Base-by-base conservation (phyloP, 345 rosid species). In the Syzygium aqueum region DNA sequence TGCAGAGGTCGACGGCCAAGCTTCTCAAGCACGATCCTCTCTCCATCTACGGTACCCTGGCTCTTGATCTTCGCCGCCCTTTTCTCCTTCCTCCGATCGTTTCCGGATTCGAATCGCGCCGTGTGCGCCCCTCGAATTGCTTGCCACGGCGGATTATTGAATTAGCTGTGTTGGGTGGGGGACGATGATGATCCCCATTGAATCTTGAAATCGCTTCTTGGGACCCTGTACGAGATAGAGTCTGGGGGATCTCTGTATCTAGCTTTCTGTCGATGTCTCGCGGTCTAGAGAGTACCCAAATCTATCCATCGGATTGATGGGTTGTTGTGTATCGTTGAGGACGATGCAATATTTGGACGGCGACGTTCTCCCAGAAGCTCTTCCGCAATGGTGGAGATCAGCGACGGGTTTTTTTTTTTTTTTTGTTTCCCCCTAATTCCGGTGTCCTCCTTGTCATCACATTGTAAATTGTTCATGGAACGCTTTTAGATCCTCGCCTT, bases 11-110 rank as follows among this genome's bases (percentile, higher is more conserved):
- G 15, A 92, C 97, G 54, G 87, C 98, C 52, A 95, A 97, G 92
- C 89, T 95, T 88, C 90, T 95, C 93, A 97, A 94, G 88, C 94
- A 92, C 90, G 97, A 96, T 91, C 92, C 94, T 87, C 93, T 97
- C 92, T 97, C 99, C 90, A 86, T 97, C 87, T 97, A 94, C 92
- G 99, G 97, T 94, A 92, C 54, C 21, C 54, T 80, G 37, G 37
- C 86, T 67, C 87, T 86, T 53, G 86, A 53, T 22, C 11, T 15
- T n/a, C 27, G 25, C 13, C 27, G 11, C 49, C 49, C 49, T 50
- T 14, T 23, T 17, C 13, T 30, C 40, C 9, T 21, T 80, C 53
- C 30, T 25, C 46, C 21, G 11, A 25, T 59, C 40, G 5, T 63
- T 14, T 50, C 23, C 46, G 46, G n/a, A 2, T 15, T 51, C 8